Evolutionary conservation across 495 filamentous ascomycete species (phyloP).

Genomic region (Penicillium desertorum): DNA sequence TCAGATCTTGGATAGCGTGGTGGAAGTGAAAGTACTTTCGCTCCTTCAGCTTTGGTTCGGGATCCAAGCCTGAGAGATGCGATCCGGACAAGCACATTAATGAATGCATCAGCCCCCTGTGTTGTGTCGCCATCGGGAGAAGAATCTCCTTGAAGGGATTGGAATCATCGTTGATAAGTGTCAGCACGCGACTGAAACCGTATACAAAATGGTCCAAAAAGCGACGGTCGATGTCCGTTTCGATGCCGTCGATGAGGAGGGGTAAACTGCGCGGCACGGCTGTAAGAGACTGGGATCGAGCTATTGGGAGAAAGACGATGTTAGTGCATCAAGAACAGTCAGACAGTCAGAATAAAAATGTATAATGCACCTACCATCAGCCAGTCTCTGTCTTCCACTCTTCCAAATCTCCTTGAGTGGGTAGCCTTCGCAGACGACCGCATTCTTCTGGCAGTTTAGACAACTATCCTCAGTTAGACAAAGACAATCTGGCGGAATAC

Average conservation of each 20-base stretch:
- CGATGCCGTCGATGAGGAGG: conserved; percentile 78
- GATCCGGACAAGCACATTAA: conserved; percentile 83
- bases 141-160: conserved; percentile 90
- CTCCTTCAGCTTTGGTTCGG: conserved; percentile 44
- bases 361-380: conserved; percentile 61
- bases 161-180: conserved; percentile 77
- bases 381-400: conserved; percentile 72
- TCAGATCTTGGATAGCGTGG: conserved; percentile 46
- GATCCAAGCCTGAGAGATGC: conserved; percentile 61
- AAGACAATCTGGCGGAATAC: not conserved
- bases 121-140: conserved; percentile 78
- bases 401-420: conserved; percentile 87
- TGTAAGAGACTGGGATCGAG: conserved; percentile 36
- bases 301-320: conserved; percentile 25
- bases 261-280: conserved; percentile 63
- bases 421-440: conserved; percentile 89
- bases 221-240: conserved; percentile 77
- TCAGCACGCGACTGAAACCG: conserved; percentile 76
- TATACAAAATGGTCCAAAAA: conserved; percentile 87
- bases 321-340: conserved; percentile 14
- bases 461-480: conserved; percentile 45
- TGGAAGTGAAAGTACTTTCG: conserved; percentile 52
- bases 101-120: conserved; percentile 89
- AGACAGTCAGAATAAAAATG: conserved; percentile 1
- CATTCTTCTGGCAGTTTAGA: conserved; percentile 91